These are phyloP conservation scores for Coleophoma crateriformis DNA, from an alignment of 2,329 filamentous ascomycete species.

Conservation along the genomic window DNA sequence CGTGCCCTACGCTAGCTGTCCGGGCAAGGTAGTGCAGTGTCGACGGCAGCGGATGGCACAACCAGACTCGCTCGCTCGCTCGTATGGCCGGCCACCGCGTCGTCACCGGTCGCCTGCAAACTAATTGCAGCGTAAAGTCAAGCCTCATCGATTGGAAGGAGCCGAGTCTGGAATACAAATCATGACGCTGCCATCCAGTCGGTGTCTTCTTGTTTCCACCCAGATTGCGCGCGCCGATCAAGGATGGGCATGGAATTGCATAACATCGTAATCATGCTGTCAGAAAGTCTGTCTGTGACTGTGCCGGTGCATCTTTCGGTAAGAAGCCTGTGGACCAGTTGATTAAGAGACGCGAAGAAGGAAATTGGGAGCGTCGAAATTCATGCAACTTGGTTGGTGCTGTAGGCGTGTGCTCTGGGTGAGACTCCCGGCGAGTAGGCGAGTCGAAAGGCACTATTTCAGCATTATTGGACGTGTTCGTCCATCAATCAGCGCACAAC, in stretches of 20 bases:
- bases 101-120: constrained; percentile 5
- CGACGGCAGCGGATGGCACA: too few relatives aligned
- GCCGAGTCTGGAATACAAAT: too few relatives aligned
- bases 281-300: background rate
- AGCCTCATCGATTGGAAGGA: too few relatives aligned
- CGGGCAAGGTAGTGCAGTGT: constrained; percentile 1
- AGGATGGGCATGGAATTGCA: background rate
- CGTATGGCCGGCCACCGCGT: constrained; percentile 1
- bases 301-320: background rate
- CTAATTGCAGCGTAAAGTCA: background rate
- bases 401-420: too few relatives aligned
- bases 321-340: background rate
- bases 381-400: background rate
- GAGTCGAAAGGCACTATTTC: background rate
- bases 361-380: constrained; percentile 1
- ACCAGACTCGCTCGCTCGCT: too few relatives aligned
- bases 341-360: background rate
- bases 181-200: too few relatives aligned
- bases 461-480: constrained; percentile 8
- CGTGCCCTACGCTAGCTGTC: constrained; percentile 10
- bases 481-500: background rate
- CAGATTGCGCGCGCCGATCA: background rate
- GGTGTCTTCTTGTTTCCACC: too few relatives aligned
- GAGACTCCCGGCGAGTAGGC: too few relatives aligned
- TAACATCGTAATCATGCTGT: background rate